Conservation (phyloP, 129 eudicot species). For the Mikania micrantha region DNA sequence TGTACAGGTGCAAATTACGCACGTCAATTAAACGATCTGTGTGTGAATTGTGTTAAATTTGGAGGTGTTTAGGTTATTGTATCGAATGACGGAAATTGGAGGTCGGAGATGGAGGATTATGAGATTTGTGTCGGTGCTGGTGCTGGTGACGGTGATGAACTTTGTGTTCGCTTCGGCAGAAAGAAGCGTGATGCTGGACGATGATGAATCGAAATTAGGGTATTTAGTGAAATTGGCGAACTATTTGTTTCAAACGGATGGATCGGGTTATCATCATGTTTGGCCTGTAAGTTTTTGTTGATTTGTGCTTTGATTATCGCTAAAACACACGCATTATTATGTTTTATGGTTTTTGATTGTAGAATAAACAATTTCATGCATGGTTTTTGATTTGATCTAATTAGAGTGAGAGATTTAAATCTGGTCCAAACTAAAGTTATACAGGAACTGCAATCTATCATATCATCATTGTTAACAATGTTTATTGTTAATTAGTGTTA, state of each 20-base stretch:
- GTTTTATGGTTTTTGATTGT: background rate
- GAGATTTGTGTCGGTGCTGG: conserved; percentile 30
- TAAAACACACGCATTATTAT: background rate
- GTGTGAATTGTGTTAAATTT: background rate
- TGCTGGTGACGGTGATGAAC: conserved; percentile 45
- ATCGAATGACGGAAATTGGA: conserved; percentile 43
- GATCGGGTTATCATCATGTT: conserved; percentile 80
- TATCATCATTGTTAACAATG: background rate
- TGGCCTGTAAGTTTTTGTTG: conserved; percentile 72
- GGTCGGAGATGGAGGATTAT: conserved; percentile 36
- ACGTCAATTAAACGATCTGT: background rate
- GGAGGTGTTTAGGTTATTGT: background rate
- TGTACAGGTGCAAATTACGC: background rate
- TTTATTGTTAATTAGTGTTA: too few species aligned
- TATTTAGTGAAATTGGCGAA: conserved; percentile 28
- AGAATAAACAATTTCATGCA: too few species aligned
- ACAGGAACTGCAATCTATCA: too few species aligned
- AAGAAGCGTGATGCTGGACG: conserved; percentile 28
- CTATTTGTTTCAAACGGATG: conserved; percentile 54
- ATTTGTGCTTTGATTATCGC: background rate
- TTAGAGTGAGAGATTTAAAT: too few species aligned
- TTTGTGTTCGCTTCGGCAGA: conserved; percentile 67
- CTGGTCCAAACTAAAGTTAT: background rate
- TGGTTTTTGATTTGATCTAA: background rate
- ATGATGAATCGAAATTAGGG: conserved; percentile 24